phyloP scores from a whole-genome alignment of 208 protist genomes.

The Leishmania tarentolae region DNA sequence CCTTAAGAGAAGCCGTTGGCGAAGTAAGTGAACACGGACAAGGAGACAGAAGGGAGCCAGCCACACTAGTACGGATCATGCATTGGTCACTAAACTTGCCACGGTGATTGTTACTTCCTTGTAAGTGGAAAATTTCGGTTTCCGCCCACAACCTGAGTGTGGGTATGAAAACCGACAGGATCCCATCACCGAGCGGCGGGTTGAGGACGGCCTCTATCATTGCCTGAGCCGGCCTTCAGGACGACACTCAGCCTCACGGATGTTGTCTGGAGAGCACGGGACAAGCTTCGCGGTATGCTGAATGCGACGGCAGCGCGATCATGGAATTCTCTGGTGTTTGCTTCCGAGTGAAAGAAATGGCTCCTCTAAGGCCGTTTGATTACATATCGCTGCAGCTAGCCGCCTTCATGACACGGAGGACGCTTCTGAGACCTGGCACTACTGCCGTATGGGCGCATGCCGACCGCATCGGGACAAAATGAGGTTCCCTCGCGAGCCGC shows the following conservation, averaged over 20 bases:
- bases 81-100: conserved; percentile 21
- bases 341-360: conserved; percentile 3
- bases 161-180: conserved; percentile 53
- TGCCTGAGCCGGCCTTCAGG: conserved; percentile 47
- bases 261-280: conserved; percentile 26
- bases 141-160: conserved; percentile 23
- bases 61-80: conserved; percentile 21
- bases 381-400: not conserved
- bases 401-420: not conserved
- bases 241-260: conserved; percentile 24
- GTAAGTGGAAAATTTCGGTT: conserved; percentile 17
- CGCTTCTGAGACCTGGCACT: conserved; percentile 5
- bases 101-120: not conserved
- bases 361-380: conserved; percentile 5
- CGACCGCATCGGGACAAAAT: not conserved
- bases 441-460: not conserved
- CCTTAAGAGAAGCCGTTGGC: conserved; percentile 26
- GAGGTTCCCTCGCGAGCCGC: not conserved
- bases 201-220: conserved; percentile 50
- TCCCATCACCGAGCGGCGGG: conserved; percentile 48
- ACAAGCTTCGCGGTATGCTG: conserved; percentile 45
- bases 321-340: not conserved
- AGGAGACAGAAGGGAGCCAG: conserved; percentile 20
- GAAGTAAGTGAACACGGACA: conserved; percentile 28
- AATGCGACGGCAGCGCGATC: not conserved